These are phyloP conservation scores for Quercus phellos DNA, from an alignment of 331 rosid genomes.

Conservation along the genomic window DNA sequence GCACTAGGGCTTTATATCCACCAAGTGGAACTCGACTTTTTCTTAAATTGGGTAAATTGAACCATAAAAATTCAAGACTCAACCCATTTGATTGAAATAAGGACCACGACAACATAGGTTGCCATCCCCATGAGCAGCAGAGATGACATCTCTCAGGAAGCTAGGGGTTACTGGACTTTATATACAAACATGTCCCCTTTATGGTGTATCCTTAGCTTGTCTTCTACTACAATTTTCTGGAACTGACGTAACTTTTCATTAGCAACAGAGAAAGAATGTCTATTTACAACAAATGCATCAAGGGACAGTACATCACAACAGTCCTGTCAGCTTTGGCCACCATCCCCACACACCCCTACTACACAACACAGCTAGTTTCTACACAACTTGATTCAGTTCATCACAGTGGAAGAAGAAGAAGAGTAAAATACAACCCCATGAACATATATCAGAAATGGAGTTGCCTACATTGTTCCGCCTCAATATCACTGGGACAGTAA, in stretches of 20 bases:
- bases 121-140: too few species aligned
- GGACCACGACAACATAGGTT: too few species aligned
- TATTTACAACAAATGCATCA: slow-evolving; percentile 50
- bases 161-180: background rate
- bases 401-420: slow-evolving; percentile 3
- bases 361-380: slow-evolving; percentile 26
- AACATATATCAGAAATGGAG: slow-evolving; percentile 47
- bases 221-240: background rate
- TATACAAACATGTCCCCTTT: background rate
- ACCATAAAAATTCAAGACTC: too few species aligned
- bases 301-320: slow-evolving; percentile 30
- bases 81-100: too few species aligned
- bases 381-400: slow-evolving; percentile 34
- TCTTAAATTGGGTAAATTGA: too few species aligned
- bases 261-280: slow-evolving; percentile 46
- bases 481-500: slow-evolving; percentile 67
- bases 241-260: background rate
- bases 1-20: too few species aligned
- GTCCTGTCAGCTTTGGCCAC: slow-evolving; percentile 24
- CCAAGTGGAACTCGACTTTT: too few species aligned
- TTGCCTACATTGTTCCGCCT: slow-evolving; percentile 53
- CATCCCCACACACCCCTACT: slow-evolving; percentile 23
- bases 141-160: background rate
- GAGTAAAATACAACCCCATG: slow-evolving; percentile 4
- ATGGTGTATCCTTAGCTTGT: background rate